Conservation (phyloP, 306 rosid genomes). For the Boehmeria nivea region DNA sequence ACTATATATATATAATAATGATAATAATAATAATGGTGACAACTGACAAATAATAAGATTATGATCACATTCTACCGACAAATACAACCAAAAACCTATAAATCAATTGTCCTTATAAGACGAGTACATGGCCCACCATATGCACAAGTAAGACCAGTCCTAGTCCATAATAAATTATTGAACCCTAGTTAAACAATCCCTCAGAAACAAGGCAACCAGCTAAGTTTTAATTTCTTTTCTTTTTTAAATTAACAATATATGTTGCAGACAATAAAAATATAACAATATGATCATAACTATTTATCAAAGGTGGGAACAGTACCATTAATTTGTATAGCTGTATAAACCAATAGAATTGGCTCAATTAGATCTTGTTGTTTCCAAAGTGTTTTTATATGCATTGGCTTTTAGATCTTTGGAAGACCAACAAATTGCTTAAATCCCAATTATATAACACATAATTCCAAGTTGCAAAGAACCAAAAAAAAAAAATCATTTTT, state of each 20-base stretch:
- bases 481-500: neutral
- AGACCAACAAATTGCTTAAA: neutral
- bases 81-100: neutral
- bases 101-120: neutral
- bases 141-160: neutral
- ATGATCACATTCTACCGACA: constrained; percentile 3
- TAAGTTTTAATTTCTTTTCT: too few relatives aligned
- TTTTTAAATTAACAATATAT: too few relatives aligned
- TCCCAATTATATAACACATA: too few relatives aligned
- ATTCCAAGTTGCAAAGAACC: too few relatives aligned
- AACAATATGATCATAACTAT: too few relatives aligned
- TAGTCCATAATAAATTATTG: constrained; percentile 10
- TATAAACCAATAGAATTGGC: neutral
- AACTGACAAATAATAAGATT: too few relatives aligned
- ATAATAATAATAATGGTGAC: too few relatives aligned
- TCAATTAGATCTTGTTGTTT: neutral
- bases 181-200: too few relatives aligned
- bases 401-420: neutral
- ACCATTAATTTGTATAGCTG: too few relatives aligned
- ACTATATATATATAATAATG: too few relatives aligned
- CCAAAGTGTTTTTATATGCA: neutral
- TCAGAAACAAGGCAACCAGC: constrained; percentile 1
- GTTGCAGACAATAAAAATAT: too few relatives aligned
- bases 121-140: neutral
- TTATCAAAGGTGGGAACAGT: too few relatives aligned